A percentile compares a stretch with the other conserved stretches of the same genome.
Evolutionary conservation across 2,329 filamentous ascomycete genomes (phyloP).

Genomic region (Xylaria sp.): DNA sequence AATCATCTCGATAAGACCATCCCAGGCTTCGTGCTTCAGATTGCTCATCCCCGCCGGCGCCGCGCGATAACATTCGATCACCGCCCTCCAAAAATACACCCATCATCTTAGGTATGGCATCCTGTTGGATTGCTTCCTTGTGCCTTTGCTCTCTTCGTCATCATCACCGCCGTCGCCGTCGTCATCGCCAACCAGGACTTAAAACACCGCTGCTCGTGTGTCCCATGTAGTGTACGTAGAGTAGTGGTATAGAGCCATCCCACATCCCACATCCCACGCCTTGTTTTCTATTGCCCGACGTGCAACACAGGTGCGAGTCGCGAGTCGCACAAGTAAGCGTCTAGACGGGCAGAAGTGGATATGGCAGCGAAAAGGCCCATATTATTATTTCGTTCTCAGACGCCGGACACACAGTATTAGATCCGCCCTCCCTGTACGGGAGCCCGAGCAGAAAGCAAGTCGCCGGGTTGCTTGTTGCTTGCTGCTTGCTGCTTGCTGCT

Average conservation of each 20-base stretch:
- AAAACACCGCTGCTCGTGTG: conserved; percentile 6
- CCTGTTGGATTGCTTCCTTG: conserved; percentile 22
- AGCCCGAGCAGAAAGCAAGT: conserved; percentile 24
- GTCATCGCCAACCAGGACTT: conserved; percentile 4
- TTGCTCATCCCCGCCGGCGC: conserved; percentile 11
- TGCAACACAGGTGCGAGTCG: neutral
- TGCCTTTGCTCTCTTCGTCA: neutral
- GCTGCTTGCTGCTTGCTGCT: too few relatives aligned
- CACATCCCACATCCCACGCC: neutral
- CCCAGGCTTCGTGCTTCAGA: conserved; percentile 22
- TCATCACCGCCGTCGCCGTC: conserved; percentile 2
- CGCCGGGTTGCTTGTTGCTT: conserved; percentile 12
- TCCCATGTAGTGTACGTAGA: neutral
- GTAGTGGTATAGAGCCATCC: neutral
- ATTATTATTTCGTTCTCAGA: conserved; percentile 13
- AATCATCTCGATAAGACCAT: conserved; percentile 9
- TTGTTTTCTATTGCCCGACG: neutral
- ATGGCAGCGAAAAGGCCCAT: conserved; percentile 14
- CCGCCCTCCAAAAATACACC: conserved; percentile 10
- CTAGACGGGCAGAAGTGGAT: conserved; percentile 25
- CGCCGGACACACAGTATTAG: conserved; percentile 7
- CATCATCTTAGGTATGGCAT: conserved; percentile 13
- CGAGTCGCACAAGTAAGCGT: conserved; percentile 20
- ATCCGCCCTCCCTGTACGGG: conserved; percentile 13
- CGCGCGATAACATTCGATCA: conserved; percentile 33